Conservation (phyloP, 148 eudicot species). For the Chenopodium berlandieri region DNA sequence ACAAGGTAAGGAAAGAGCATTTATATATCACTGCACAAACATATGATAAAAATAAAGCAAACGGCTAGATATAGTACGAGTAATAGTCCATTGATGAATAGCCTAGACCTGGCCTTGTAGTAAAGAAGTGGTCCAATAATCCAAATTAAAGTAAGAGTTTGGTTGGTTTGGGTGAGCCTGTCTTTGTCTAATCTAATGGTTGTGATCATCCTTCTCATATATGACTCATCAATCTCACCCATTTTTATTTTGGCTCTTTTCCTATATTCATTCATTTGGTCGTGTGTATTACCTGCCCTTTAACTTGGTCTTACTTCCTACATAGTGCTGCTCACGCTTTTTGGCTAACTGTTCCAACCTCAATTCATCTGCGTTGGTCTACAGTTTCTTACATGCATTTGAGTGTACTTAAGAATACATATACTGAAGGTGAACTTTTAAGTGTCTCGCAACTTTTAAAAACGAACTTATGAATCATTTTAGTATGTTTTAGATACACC, state of each 20-base stretch:
- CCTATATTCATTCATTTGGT: neutral
- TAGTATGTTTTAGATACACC: no score
- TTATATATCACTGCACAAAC: no score
- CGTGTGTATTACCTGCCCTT: slow-evolving; percentile 3
- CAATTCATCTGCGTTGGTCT: neutral
- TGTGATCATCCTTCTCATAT: slow-evolving; percentile 30
- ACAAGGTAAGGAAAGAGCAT: no score
- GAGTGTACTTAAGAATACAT: no score
- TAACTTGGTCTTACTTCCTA: neutral
- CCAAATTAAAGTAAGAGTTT: neutral
- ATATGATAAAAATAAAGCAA: no score
- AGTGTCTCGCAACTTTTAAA: no score
- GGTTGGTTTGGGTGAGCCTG: neutral
- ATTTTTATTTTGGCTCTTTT: neutral
- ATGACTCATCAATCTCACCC: slow-evolving; percentile 13
- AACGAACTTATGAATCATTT: no score
- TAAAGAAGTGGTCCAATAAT: slow-evolving; percentile 16
- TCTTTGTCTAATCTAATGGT: slow-evolving; percentile 6
- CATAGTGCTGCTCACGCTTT: slow-evolving; percentile 19
- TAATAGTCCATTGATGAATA: no score
- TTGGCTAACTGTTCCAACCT: neutral
- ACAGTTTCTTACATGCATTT: no score
- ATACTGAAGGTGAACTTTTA: no score
- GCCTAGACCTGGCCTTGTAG: no score
- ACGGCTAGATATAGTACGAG: no score